These are phyloP conservation scores for Lachnellula hyalina DNA, from an alignment of 2,329 filamentous ascomycete species.

Conservation along the genomic window DNA sequence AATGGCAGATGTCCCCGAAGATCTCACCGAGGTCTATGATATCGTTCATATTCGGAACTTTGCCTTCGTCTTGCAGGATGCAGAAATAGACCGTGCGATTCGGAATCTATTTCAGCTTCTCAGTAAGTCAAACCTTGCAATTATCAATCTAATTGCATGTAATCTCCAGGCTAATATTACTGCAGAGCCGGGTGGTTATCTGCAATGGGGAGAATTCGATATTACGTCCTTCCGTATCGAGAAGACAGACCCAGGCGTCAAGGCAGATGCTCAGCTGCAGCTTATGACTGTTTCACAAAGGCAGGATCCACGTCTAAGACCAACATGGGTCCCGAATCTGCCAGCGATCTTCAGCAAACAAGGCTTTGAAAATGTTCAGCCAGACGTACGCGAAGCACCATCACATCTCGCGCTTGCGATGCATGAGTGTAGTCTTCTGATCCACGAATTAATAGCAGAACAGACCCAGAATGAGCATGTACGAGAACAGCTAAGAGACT, in stretches of 20 bases:
- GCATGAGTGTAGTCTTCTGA: not conserved
- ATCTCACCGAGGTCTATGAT: not conserved
- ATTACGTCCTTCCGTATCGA: not conserved
- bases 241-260: not conserved
- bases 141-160: too few relatives aligned
- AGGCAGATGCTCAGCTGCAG: not conserved
- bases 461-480: not conserved
- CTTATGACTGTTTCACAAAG: not conserved
- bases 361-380: not conserved
- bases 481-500: not conserved
- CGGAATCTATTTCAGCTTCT: not conserved
- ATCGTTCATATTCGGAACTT: not conserved
- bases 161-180: too few relatives aligned
- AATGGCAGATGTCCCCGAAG: not conserved
- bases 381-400: not conserved
- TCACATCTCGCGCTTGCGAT: not conserved
- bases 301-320: not conserved
- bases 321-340: not conserved
- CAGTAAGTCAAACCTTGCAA: too few relatives aligned
- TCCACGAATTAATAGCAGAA: not conserved
- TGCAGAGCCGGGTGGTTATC: not conserved
- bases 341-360: not conserved
- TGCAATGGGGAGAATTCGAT: not conserved
- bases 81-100: not conserved
- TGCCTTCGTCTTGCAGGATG: not conserved